Evolutionary conservation across 1,139 yeast genomes (phyloP).

Genomic region (Kurtzmaniella natalensis): DNA sequence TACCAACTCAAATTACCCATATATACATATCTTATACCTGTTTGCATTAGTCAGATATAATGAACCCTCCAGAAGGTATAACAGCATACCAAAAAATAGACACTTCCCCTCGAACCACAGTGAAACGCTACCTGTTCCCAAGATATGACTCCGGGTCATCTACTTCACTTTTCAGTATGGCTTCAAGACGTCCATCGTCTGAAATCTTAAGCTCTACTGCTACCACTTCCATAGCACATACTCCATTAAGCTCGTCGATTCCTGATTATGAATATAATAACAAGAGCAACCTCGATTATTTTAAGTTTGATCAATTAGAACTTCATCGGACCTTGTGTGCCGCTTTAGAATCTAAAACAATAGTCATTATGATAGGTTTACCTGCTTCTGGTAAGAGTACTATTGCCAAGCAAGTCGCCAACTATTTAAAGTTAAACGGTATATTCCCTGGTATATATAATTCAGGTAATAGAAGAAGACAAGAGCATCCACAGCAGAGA

Average conservation of each 20-base stretch:
- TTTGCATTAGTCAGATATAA: too few species aligned
- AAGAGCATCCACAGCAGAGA: slow-evolving; percentile 11
- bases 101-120: background rate
- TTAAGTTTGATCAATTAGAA: slow-evolving; percentile 1
- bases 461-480: slow-evolving; percentile 56
- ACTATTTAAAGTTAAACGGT: slow-evolving; percentile 28
- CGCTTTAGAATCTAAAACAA: slow-evolving; percentile 14
- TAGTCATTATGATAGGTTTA: slow-evolving; percentile 55
- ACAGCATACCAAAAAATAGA: too few species aligned
- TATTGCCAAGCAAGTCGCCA: slow-evolving; percentile 47
- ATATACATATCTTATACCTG: too few species aligned
- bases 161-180: slow-evolving; percentile 2
- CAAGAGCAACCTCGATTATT: too few species aligned
- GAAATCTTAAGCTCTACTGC: slow-evolving; percentile 12
- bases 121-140: background rate
- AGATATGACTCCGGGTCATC: background rate
- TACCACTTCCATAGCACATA: slow-evolving; percentile 14
- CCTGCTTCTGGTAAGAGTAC: slow-evolving; percentile 76
- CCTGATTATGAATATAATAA: slow-evolving; percentile 7
- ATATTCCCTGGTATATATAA: slow-evolving; percentile 39
- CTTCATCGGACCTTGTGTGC: slow-evolving; percentile 8
- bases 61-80: too few species aligned
- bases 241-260: slow-evolving; percentile 10
- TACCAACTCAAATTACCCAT: too few species aligned
- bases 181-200: slow-evolving; percentile 15